Evolutionary conservation across 352 stramenopile species (phyloP).

Genomic region (Phytophthora podocarpi): DNA sequence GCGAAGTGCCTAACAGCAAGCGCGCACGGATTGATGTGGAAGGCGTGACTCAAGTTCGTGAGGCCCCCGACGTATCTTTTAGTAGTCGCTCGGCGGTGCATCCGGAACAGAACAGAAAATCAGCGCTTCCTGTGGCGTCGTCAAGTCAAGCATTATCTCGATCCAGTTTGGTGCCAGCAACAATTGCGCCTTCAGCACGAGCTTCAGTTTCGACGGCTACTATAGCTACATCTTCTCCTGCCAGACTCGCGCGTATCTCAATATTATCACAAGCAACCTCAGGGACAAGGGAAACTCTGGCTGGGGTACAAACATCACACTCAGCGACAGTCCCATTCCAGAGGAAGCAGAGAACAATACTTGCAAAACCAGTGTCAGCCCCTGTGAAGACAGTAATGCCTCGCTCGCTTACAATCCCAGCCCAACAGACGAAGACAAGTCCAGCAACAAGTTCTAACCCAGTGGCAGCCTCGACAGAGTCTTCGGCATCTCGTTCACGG

Average conservation of each 20-base stretch:
- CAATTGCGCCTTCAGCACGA: neutral
- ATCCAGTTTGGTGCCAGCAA: neutral
- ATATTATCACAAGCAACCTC: neutral
- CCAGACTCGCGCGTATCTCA: neutral
- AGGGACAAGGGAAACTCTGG: neutral
- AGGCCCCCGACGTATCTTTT: neutral
- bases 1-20: conserved; percentile 13
- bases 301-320: neutral
- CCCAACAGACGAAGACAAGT: neutral
- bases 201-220: neutral
- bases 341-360: neutral
- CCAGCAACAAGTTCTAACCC: neutral
- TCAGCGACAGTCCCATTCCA: neutral
- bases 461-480: neutral
- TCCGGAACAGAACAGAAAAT: neutral
- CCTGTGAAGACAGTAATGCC: neutral
- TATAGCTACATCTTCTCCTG: neutral
- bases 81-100: neutral
- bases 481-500: neutral
- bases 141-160: neutral
- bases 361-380: neutral
- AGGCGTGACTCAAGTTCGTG: neutral
- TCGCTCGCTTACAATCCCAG: neutral
- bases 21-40: conserved; percentile 13
- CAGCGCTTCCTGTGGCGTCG: neutral